A percentile compares a stretch with the other conserved stretches of the same genome.
Evolutionary conservation across 2,329 filamentous ascomycete genomes (phyloP).

Genomic region (Penicillium vulpinum): DNA sequence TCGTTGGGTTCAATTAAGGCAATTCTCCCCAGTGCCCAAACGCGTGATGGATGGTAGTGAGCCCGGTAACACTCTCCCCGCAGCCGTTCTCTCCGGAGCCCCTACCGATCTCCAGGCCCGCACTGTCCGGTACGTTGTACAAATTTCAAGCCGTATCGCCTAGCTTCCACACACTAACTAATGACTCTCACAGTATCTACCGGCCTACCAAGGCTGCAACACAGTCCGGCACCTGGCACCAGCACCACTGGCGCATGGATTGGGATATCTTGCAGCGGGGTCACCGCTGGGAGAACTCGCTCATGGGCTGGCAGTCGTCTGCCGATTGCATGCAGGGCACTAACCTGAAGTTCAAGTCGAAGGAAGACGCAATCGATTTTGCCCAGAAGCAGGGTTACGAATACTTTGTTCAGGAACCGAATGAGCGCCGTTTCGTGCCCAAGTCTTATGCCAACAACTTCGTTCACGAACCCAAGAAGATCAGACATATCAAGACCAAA

Average conservation of each 20-base stretch:
- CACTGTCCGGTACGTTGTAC: constrained; percentile 73
- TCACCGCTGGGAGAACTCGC: constrained; percentile 94
- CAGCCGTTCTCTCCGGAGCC: constrained; percentile 85
- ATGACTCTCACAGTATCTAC: constrained; percentile 69
- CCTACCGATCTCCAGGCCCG: constrained; percentile 91
- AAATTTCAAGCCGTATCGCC: not conserved
- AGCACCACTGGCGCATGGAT: constrained; percentile 92
- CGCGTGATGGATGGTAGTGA: constrained; percentile 89
- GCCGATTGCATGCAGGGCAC: constrained; percentile 95
- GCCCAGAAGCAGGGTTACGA: constrained; percentile 99
- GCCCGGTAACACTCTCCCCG: constrained; percentile 70
- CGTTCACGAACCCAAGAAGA: constrained; percentile 75
- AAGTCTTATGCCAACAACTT: constrained; percentile 99
- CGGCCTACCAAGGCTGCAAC: constrained; percentile 90
- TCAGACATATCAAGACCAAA: constrained; percentile 84
- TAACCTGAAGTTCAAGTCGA: constrained; percentile 82
- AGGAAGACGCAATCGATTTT: constrained; percentile 92
- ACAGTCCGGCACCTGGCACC: constrained; percentile 86
- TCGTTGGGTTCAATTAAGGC: constrained; percentile 52
- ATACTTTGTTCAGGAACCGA: constrained; percentile 97
- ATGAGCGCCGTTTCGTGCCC: constrained; percentile 77
- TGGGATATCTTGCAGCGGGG: constrained; percentile 94
- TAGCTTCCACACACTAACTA: constrained; percentile 13
- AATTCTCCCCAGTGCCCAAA: constrained; percentile 88
- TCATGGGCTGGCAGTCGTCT: constrained; percentile 99